Evolutionary conservation across 306 rosid genomes (phyloP).

Genomic region (Ormosia semicastrata): DNA sequence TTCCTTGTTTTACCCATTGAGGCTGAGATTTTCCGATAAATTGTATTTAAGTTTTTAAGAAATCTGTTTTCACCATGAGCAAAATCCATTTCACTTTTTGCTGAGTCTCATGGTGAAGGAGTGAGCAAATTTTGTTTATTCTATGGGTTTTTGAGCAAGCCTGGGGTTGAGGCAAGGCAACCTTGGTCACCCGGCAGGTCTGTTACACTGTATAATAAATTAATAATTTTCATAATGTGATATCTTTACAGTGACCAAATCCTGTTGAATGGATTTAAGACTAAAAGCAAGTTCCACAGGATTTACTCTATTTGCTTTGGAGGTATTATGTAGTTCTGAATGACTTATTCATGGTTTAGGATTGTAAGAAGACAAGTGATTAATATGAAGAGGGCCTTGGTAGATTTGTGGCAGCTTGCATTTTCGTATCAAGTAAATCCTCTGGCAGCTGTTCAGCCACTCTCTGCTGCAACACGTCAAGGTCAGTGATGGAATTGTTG

Average conservation of each 20-base stretch:
- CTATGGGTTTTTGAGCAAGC: neutral
- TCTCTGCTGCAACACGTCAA: slow-evolving; percentile 38
- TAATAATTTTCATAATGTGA: neutral
- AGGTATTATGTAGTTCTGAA: neutral
- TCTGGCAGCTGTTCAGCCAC: slow-evolving; percentile 75
- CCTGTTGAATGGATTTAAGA: slow-evolving; percentile 8
- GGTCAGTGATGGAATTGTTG: slow-evolving; percentile 35
- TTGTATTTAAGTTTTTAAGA: neutral
- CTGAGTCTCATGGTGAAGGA: neutral
- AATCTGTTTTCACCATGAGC: neutral
- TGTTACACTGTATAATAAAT: neutral
- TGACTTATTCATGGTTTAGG: slow-evolving; percentile 39
- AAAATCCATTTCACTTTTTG: neutral
- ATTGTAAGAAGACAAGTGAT: slow-evolving; percentile 42
- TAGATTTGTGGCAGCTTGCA: slow-evolving; percentile 85
- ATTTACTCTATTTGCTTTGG: neutral
- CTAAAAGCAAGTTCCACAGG: neutral
- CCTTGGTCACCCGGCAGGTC: neutral
- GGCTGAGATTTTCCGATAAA: neutral
- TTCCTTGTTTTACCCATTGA: neutral
- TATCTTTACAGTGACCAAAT: neutral
- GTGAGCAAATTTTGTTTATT: neutral
- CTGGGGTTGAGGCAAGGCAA: neutral
- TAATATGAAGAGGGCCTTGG: slow-evolving; percentile 52
- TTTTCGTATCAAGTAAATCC: slow-evolving; percentile 92